Percentiles rank a stretch among this genome's conserved stretches.
phyloP scores from a whole-genome alignment of 2,329 filamentous ascomycete genomes.

The Mariannaea elegans region DNA sequence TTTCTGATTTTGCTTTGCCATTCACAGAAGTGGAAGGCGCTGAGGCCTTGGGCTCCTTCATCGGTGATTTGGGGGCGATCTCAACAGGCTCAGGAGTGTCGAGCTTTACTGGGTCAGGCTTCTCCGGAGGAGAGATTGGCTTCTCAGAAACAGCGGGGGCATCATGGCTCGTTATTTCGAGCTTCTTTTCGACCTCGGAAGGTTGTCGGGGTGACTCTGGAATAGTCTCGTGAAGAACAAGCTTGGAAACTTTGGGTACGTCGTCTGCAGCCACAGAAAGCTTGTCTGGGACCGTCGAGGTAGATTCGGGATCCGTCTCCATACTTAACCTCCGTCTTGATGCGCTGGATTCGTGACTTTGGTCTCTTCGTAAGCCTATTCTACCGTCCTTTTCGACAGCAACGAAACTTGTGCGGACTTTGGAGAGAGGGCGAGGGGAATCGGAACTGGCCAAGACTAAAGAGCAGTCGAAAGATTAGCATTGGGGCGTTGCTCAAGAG shows the following conservation, averaged over 20 bases:
- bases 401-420: slow-evolving; percentile 79
- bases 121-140: slow-evolving; percentile 39
- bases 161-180: slow-evolving; percentile 23
- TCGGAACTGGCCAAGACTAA: slow-evolving; percentile 50
- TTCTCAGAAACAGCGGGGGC: slow-evolving; percentile 42
- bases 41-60: slow-evolving; percentile 25
- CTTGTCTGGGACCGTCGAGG: slow-evolving; percentile 50
- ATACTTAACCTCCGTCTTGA: slow-evolving; percentile 49
- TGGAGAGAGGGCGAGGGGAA: slow-evolving; percentile 74
- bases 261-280: slow-evolving; percentile 41
- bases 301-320: slow-evolving; percentile 45
- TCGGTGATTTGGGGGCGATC: slow-evolving; percentile 21
- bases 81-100: slow-evolving; percentile 21
- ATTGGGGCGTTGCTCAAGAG: slow-evolving; percentile 18
- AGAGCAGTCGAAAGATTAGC: slow-evolving; percentile 34
- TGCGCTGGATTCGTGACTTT: slow-evolving; percentile 49
- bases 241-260: slow-evolving; percentile 33
- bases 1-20: slow-evolving; percentile 35
- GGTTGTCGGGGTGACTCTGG: slow-evolving; percentile 52
- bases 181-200: slow-evolving; percentile 23
- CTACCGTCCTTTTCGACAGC: slow-evolving; percentile 73
- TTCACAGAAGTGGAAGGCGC: slow-evolving; percentile 27
- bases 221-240: slow-evolving; percentile 50
- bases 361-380: slow-evolving; percentile 58
- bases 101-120: slow-evolving; percentile 33